A percentile compares a stretch with the other conserved stretches of the same genome.
phyloP scores from a whole-genome alignment of 2,329 filamentous ascomycete species.

The Monosporascus sp. region DNA sequence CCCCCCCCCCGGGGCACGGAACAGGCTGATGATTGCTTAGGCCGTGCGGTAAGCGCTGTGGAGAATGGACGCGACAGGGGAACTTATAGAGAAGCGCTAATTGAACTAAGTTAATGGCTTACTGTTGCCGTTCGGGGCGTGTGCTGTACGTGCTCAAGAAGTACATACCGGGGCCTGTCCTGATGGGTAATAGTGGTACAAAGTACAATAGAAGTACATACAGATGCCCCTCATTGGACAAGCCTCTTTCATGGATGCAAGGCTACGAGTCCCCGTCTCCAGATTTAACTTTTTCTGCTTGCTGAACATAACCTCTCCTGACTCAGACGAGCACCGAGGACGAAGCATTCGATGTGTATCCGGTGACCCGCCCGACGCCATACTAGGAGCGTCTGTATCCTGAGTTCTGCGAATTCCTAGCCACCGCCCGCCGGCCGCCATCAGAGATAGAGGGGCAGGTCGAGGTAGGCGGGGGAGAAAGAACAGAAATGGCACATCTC shows the following conservation, averaged over 20 bases:
- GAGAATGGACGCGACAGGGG: neutral
- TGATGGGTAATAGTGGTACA: no score
- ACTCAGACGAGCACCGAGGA: neutral
- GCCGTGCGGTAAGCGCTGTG: no score
- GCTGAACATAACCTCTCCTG: neutral
- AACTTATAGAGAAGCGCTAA: neutral
- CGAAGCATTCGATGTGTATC: no score
- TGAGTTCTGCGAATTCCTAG: neutral
- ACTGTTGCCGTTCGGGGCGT: neutral
- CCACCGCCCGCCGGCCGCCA: neutral
- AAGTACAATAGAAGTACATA: no score
- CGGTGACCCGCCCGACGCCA: no score
- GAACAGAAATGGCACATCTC: conserved; percentile 11
- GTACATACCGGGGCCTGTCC: no score
- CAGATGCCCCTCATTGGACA: neutral
- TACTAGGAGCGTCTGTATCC: no score
- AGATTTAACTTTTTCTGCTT: neutral
- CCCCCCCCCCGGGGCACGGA: no score
- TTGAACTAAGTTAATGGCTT: neutral
- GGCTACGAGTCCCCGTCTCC: neutral
- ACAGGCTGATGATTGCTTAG: neutral
- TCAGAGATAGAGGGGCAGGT: neutral
- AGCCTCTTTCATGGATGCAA: neutral
- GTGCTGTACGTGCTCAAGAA: no score
- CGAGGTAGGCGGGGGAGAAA: neutral